phyloP scores from a whole-genome alignment of 805 yeast species.

The Ogataea parapolymorpha region DNA sequence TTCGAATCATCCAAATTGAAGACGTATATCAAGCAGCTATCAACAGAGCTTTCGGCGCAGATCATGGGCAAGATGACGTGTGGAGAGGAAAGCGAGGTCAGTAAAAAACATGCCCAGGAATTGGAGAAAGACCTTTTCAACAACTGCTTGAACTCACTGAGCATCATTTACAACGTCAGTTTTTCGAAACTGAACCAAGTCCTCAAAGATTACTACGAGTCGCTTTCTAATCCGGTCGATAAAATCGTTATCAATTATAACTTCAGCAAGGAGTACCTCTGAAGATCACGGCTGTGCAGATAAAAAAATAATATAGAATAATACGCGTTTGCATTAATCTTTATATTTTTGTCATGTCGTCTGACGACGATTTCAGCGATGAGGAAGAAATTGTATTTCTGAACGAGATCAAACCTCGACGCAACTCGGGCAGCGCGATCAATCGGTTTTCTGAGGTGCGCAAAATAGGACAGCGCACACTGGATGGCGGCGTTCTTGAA shows the following conservation, averaged over 20 bases:
- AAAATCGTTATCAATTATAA: conserved; percentile 30
- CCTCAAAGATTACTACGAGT: conserved; percentile 52
- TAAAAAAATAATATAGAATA: not conserved
- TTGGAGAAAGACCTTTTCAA: conserved; percentile 54
- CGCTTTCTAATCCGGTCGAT: conserved; percentile 28
- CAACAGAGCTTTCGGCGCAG: conserved; percentile 54
- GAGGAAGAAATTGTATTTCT: conserved; percentile 23
- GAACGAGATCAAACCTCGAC: conserved; percentile 2
- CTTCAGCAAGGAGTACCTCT: conserved; percentile 28
- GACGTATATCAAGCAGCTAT: conserved; percentile 51
- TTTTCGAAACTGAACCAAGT: conserved; percentile 54
- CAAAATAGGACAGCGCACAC: conserved; percentile 23
- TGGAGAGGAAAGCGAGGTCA: conserved; percentile 27
- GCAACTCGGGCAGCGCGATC: conserved; percentile 11
- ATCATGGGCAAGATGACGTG: conserved; percentile 29
- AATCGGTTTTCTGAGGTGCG: conserved; percentile 18
- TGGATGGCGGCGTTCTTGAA: conserved; percentile 23
- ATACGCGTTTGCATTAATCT: conserved; percentile 12
- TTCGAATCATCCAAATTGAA: conserved; percentile 60
- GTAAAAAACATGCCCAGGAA: conserved; percentile 30
- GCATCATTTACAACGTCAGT: conserved; percentile 53
- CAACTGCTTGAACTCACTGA: conserved; percentile 68
- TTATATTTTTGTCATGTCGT: conserved; percentile 9
- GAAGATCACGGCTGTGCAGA: conserved; percentile 11
- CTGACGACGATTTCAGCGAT: conserved; percentile 26